Evolutionary conservation across 2,329 filamentous ascomycete species (phyloP).

Genomic region (Calonectria pteridis): DNA sequence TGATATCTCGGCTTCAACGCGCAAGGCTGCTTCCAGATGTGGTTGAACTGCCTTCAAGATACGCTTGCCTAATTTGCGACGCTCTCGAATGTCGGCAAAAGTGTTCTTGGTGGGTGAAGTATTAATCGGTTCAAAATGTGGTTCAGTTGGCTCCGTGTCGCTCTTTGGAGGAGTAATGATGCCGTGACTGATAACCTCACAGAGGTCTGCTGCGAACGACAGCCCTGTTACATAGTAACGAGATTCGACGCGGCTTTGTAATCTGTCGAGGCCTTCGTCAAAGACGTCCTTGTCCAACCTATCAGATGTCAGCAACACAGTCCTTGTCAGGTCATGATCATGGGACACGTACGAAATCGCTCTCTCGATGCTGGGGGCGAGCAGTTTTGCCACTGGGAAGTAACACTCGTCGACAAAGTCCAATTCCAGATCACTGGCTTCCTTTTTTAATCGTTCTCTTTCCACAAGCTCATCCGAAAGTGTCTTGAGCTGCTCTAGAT

Average conservation of each 20-base stretch:
- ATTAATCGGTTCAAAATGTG: conserved; percentile 54
- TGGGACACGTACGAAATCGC: conserved; percentile 78
- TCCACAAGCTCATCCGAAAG: conserved; percentile 79
- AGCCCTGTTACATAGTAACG: conserved; percentile 71
- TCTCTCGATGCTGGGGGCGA: conserved; percentile 83
- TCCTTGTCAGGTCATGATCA: conserved; percentile 25
- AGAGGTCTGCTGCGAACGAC: conserved; percentile 69
- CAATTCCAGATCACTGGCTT: conserved; percentile 80
- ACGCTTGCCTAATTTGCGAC: conserved; percentile 87
- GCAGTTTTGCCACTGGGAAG: conserved; percentile 84
- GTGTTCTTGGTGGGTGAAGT: conserved; percentile 64
- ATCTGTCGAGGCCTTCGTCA: conserved; percentile 60
- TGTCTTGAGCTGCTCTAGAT: conserved; percentile 81
- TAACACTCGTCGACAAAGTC: conserved; percentile 90
- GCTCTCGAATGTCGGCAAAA: conserved; percentile 80
- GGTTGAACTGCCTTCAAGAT: conserved; percentile 88
- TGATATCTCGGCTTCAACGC: conserved; percentile 85
- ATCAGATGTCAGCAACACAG: conserved; percentile 51
- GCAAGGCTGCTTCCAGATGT: conserved; percentile 79
- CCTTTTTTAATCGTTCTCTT: conserved; percentile 82
- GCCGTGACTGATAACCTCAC: conserved; percentile 64
- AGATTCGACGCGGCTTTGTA: conserved; percentile 66
- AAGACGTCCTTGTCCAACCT: conserved; percentile 77
- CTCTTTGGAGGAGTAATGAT: conserved; percentile 59
- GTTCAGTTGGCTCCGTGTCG: conserved; percentile 39